Percentiles rank a stretch among this genome's conserved stretches.
phyloP scores from a whole-genome alignment of 2,329 filamentous ascomycete species.

The Fusarium cyanostomum region DNA sequence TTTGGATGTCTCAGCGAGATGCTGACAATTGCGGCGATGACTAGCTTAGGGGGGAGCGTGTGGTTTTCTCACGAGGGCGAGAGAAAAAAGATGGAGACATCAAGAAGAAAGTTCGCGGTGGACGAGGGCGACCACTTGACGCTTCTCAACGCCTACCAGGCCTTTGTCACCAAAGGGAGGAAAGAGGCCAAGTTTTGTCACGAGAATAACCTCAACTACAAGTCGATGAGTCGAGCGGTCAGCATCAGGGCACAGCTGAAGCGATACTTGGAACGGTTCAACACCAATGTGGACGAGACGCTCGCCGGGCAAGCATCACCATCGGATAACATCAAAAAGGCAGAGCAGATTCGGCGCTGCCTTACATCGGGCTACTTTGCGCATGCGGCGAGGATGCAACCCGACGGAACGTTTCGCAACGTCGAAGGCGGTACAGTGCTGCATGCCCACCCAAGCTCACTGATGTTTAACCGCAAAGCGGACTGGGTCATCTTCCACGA shows the following conservation, averaged over 20 bases:
- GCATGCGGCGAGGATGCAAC: slow-evolving; percentile 92
- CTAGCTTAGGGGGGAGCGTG: slow-evolving; percentile 81
- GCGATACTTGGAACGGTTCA: slow-evolving; percentile 87
- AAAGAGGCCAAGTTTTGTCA: slow-evolving; percentile 89
- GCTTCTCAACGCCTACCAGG: slow-evolving; percentile 90
- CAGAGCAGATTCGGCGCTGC: slow-evolving; percentile 83
- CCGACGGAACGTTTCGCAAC: slow-evolving; percentile 88
- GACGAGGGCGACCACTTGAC: slow-evolving; percentile 96
- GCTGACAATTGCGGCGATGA: slow-evolving; percentile 93
- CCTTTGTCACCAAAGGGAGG: slow-evolving; percentile 83
- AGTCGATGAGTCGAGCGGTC: slow-evolving; percentile 81
- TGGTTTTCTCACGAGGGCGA: slow-evolving; percentile 85
- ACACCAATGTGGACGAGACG: slow-evolving; percentile 73
- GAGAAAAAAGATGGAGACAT: slow-evolving; percentile 77
- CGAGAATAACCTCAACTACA: slow-evolving; percentile 87
- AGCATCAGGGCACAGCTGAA: slow-evolving; percentile 88
- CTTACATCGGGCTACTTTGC: slow-evolving; percentile 92
- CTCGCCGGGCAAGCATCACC: slow-evolving; percentile 51
- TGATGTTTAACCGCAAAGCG: slow-evolving; percentile 96
- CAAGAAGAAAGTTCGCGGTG: slow-evolving; percentile 83
- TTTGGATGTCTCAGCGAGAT: slow-evolving; percentile 88
- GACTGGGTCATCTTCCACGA: slow-evolving; percentile 98
- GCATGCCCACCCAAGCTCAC: slow-evolving; percentile 87
- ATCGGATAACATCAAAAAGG: slow-evolving; percentile 51
- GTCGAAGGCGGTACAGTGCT: slow-evolving; percentile 82